phyloP scores from a whole-genome alignment of 768 basidiomycete genomes.

The Macrocybe gigantea region DNA sequence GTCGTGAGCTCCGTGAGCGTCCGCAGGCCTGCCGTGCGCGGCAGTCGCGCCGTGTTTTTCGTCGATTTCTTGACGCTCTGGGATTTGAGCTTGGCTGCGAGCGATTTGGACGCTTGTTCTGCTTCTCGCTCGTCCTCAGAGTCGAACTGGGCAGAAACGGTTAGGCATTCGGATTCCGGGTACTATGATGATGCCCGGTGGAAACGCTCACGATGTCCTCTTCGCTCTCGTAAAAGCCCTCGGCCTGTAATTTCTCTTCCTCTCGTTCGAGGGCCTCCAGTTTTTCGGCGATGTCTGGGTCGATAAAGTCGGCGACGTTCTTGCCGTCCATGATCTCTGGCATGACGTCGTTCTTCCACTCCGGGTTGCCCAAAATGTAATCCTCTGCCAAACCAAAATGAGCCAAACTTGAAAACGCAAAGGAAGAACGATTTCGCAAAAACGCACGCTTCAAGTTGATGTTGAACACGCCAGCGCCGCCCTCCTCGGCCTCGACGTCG shows the following conservation, averaged over 20 bases:
- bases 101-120: conserved; percentile 48
- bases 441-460: conserved; percentile 83
- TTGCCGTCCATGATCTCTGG: conserved; percentile 99
- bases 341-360: conserved; percentile 95
- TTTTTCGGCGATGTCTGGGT: conserved; percentile 94
- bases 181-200: background rate
- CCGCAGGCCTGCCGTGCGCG: conserved; percentile 66
- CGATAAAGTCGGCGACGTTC: conserved; percentile 98
- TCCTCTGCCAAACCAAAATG: conserved; percentile 53
- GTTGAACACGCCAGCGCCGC: conserved; percentile 88
- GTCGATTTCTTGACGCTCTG: conserved; percentile 80
- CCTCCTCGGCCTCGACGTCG: conserved; percentile 82
- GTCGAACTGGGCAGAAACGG: conserved; percentile 34
- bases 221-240: conserved; percentile 93
- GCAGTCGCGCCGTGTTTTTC: conserved; percentile 79
- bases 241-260: conserved; percentile 88
- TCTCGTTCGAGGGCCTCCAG: conserved; percentile 96
- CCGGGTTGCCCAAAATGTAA: conserved; percentile 81
- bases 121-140: conserved; percentile 82
- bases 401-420: conserved; percentile 1
- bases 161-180: background rate
- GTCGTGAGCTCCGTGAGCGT: conserved; percentile 73
- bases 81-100: conserved; percentile 63
- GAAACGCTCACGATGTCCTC: conserved; percentile 65
- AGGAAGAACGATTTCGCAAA: background rate